phyloP scores from a whole-genome alignment of 371 early-diverging fungal genomes.

The Nematocida sp. region DNA sequence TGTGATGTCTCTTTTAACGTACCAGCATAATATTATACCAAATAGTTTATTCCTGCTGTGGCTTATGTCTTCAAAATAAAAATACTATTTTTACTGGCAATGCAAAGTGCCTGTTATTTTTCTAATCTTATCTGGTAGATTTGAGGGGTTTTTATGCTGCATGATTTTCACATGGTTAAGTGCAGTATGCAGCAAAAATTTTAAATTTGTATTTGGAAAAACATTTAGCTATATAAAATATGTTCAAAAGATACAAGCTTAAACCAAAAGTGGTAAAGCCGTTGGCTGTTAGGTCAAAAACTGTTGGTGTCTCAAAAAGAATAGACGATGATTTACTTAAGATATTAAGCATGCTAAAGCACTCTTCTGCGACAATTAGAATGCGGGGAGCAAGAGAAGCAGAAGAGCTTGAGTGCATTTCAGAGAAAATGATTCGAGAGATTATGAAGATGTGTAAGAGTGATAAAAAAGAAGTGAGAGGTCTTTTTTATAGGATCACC shows the following conservation, averaged over 20 bases:
- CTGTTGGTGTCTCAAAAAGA: slow-evolving; percentile 46
- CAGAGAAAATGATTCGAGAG: slow-evolving; percentile 48
- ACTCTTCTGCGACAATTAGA: slow-evolving; percentile 39
- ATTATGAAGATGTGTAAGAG: slow-evolving; percentile 41
- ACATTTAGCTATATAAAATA: neutral
- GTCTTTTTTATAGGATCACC: slow-evolving; percentile 35
- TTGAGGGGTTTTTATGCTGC: neutral
- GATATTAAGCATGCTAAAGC: slow-evolving; percentile 41
- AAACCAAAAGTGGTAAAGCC: slow-evolving; percentile 26
- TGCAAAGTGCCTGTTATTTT: neutral
- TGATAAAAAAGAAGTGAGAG: slow-evolving; percentile 55
- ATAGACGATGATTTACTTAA: slow-evolving; percentile 29
- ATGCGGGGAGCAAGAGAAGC: slow-evolving; percentile 47
- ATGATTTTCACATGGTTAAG: neutral
- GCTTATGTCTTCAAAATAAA: too few species aligned
- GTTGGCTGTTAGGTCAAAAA: slow-evolving; percentile 22
- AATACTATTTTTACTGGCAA: too few species aligned
- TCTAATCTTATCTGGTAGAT: neutral
- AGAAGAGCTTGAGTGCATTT: slow-evolving; percentile 25
- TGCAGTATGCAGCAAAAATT: neutral
- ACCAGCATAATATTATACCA: neutral
- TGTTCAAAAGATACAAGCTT: slow-evolving; percentile 59
- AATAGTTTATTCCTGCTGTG: too few species aligned
- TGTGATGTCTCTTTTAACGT: neutral
- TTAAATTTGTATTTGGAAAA: neutral